Conservation (phyloP, 352 stramenopile species). For the Globisporangium okanoganense region DNA sequence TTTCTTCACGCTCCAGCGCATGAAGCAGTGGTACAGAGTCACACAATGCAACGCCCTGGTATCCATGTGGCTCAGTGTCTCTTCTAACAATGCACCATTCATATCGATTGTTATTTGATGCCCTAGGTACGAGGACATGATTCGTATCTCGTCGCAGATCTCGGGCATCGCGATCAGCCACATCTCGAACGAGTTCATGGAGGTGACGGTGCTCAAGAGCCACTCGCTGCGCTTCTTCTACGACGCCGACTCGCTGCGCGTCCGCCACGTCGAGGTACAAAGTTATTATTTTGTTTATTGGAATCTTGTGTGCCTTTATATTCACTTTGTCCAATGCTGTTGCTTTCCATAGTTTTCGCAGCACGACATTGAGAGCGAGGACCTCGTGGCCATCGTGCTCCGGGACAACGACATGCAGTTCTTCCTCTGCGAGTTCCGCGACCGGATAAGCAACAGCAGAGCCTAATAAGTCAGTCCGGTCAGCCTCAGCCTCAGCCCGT, state of each 20-base stretch:
- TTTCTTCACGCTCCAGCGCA: slow-evolving; percentile 61
- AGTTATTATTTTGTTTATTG: background rate
- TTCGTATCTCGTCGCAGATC: slow-evolving; percentile 44
- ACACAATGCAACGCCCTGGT: no score
- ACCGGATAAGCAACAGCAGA: slow-evolving; percentile 28
- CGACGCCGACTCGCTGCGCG: slow-evolving; percentile 41
- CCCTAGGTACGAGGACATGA: slow-evolving; percentile 67
- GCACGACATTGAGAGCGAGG: slow-evolving; percentile 23
- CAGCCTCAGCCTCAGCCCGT: background rate
- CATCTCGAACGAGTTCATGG: slow-evolving; percentile 55
- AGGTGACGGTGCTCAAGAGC: slow-evolving; percentile 48
- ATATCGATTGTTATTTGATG: no score
- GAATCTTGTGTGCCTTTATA: background rate
- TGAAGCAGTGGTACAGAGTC: slow-evolving; percentile 77
- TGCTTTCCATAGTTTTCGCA: slow-evolving; percentile 21
- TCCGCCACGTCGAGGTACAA: slow-evolving; percentile 55
- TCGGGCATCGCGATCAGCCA: slow-evolving; percentile 53
- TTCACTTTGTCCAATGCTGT: background rate
- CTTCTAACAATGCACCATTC: no score
- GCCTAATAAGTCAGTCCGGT: background rate
- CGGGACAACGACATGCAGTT: slow-evolving; percentile 55
- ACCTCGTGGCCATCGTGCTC: slow-evolving; percentile 55
- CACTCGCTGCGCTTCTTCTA: slow-evolving; percentile 60
- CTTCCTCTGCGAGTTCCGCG: slow-evolving; percentile 57
- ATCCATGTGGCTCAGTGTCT: no score